Conservation (phyloP, 257 asterid species). For the Vinca minor region DNA sequence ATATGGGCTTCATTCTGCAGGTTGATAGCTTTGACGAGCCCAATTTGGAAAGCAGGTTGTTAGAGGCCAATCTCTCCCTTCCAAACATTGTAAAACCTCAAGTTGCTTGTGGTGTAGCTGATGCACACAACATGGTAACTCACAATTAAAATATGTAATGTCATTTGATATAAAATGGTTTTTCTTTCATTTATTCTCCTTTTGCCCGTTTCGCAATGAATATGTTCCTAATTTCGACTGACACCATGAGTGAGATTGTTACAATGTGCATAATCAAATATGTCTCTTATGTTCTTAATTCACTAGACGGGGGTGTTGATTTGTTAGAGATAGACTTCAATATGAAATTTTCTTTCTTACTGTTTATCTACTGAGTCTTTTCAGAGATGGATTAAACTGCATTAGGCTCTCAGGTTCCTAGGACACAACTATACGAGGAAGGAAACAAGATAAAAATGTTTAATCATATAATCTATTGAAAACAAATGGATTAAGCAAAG, state of each 20-base stretch:
- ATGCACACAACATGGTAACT: constrained; percentile 93
- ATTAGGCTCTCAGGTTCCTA: neutral
- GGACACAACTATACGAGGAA: neutral
- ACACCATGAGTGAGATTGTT: neutral
- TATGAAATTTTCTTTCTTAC: neutral
- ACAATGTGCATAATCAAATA: neutral
- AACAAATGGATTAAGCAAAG: neutral
- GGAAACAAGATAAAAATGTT: neutral
- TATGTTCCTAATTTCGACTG: neutral
- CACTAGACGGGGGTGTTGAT: neutral
- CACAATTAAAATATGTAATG: constrained; percentile 2
- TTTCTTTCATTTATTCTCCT: neutral
- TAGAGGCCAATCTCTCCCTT: constrained; percentile 54
- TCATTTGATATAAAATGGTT: neutral
- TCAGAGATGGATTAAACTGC: neutral
- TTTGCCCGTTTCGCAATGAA: neutral
- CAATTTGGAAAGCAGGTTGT: constrained; percentile 54
- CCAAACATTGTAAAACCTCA: constrained; percentile 96
- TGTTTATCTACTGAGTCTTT: neutral
- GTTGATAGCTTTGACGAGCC: constrained; percentile 65
- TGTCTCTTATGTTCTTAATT: neutral
- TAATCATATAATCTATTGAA: neutral
- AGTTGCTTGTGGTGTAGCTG: constrained; percentile 95
- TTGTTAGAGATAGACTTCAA: neutral
- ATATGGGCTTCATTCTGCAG: constrained; percentile 33